Conservation (phyloP, 306 rosid species). For the Delonix regia region DNA sequence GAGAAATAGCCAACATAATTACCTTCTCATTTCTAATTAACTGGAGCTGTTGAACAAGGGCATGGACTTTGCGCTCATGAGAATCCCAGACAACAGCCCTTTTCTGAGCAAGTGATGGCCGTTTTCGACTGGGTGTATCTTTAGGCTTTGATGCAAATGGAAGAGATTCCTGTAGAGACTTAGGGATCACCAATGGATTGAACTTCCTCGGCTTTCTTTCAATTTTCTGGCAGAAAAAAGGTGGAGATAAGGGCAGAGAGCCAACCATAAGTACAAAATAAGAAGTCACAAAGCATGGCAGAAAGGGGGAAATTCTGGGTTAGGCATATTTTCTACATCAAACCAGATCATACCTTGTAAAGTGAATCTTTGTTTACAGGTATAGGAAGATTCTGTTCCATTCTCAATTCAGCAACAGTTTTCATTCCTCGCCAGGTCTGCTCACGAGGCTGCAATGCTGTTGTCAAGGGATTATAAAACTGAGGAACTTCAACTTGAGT, state of each 20-base stretch:
- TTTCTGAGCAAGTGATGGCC: conserved; percentile 58
- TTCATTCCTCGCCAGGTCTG: conserved; percentile 88
- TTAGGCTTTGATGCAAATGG: conserved; percentile 85
- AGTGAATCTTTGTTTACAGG: conserved; percentile 91
- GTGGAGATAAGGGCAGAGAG: background rate
- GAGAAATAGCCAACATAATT: conserved; percentile 16
- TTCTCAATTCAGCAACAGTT: conserved; percentile 91
- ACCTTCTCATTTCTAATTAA: conserved; percentile 67
- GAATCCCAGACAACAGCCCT: conserved; percentile 81
- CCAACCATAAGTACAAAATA: background rate
- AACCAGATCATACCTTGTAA: conserved; percentile 63
- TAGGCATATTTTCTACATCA: conserved; percentile 5
- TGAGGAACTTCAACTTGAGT: conserved; percentile 84
- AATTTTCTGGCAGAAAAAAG: conserved; percentile 54
- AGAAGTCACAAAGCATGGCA: background rate
- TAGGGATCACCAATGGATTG: conserved; percentile 90
- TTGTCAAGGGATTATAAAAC: conserved; percentile 78
- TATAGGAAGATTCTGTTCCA: conserved; percentile 63
- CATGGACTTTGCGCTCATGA: conserved; percentile 62
- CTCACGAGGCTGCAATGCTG: conserved; percentile 88
- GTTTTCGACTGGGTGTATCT: conserved; percentile 52
- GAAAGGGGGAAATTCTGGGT: background rate
- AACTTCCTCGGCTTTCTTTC: conserved; percentile 78
- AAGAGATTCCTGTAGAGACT: conserved; percentile 62
- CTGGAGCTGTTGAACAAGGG: conserved; percentile 70